phyloP scores from a whole-genome alignment of 306 rosid species.

The Quercus parvula region DNA sequence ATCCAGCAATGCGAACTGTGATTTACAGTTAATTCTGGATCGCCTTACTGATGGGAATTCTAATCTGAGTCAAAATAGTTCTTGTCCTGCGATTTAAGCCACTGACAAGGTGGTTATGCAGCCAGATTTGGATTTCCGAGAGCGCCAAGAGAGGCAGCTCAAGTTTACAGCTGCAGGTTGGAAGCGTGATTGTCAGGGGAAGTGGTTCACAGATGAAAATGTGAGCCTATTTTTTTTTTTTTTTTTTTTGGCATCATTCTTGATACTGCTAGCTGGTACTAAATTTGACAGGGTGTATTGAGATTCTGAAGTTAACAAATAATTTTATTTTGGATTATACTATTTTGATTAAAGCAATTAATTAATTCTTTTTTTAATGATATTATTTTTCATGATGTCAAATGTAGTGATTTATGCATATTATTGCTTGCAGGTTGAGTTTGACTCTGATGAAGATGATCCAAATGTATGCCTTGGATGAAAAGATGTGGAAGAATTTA shows the following conservation, averaged over 20 bases:
- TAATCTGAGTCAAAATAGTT: background rate
- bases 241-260: background rate
- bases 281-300: background rate
- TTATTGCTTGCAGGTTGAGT: constrained; percentile 35
- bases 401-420: background rate
- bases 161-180: constrained; percentile 45
- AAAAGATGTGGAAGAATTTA: constrained; percentile 19
- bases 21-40: constrained; percentile 6
- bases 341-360: background rate
- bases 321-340: no score
- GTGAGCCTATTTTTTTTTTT: constrained; percentile 17
- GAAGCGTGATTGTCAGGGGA: constrained; percentile 42
- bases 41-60: constrained; percentile 10
- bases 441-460: constrained; percentile 48
- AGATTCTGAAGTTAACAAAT: background rate
- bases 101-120: constrained; percentile 1
- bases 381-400: background rate
- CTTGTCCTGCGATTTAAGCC: background rate
- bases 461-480: constrained; percentile 43
- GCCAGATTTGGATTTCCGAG: constrained; percentile 28
- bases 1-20: constrained; percentile 7
- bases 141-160: constrained; percentile 36
- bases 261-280: background rate
- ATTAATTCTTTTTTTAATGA: background rate
- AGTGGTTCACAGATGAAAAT: constrained; percentile 45